Base-by-base conservation (phyloP, 768 basidiomycete genomes). In the Lactifluus hygrophoroides region DNA sequence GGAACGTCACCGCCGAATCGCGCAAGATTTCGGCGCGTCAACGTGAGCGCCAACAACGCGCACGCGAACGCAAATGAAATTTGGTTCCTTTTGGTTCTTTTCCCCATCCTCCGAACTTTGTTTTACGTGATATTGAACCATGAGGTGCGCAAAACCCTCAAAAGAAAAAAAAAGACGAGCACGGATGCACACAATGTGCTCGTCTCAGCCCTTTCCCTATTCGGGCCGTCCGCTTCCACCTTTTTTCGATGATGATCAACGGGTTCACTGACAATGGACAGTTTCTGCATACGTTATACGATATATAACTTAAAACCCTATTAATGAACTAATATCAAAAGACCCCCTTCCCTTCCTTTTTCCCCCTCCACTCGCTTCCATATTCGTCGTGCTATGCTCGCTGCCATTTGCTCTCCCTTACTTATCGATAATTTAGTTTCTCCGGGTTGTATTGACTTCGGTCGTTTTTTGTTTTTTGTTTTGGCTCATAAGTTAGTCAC, bases 1-100 rank as follows among this genome's bases (percentile, higher is more conserved):
- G 88, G 88, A 86, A 82, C 48, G 84, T 86, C 42, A 81, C 89
- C 9, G 80, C 83, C n/a, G 86, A 90, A 62, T 81, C 84, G n/a
- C 71, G 71, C 21, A 70, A 71, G 23, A 65, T 67, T 45, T 68
- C 70, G 51, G 67, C 66, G 57, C 58, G 52, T 6, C 21, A 28
- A 46, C 44, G 43, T 34, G 53, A 32, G 10, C 47, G 56, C 17
- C 46, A 27, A 19, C 32, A 25, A 11, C 25, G 34, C 11, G 17
- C 27, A 11, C 32, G 10, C 9, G 44, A 54, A 13, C 35, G 11
- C 14, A 35, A 35, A 11, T 35, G 35, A 35, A 13, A 13, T 35
- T 3, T 2, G 4, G 8, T 32, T 32, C 4, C 3, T 32, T 32
- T 32, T 32, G n/a, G n/a, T n/a, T n/a, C n/a, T n/a, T n/a, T n/a